Conservation (phyloP, 495 filamentous ascomycete genomes). For the Neurospora sp. region DNA sequence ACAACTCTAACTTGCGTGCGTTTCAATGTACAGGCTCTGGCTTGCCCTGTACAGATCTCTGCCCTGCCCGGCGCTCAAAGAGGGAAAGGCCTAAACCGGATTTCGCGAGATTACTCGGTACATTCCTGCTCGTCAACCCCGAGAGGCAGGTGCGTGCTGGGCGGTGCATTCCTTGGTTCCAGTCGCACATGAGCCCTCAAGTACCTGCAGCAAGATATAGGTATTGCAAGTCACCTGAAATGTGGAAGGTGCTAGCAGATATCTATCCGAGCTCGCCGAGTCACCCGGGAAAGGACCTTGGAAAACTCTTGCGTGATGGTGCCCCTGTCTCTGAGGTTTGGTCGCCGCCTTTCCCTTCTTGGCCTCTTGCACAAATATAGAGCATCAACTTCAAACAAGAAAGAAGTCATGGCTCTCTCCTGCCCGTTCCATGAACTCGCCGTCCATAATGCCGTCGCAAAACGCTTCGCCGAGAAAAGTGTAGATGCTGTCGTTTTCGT, state of each 20-base stretch:
- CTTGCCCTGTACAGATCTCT: too few relatives aligned
- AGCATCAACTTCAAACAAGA: not conserved
- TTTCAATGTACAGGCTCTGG: too few relatives aligned
- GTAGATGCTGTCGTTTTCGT: not conserved
- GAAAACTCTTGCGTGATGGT: not conserved
- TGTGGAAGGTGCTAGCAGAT: not conserved
- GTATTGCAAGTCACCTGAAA: not conserved
- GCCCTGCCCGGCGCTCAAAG: too few relatives aligned
- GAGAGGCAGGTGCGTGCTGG: not conserved
- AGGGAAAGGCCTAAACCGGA: too few relatives aligned
- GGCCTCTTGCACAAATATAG: not conserved
- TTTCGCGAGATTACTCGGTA: too few relatives aligned
- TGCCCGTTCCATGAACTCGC: slow-evolving; percentile 1
- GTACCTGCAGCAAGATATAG: not conserved
- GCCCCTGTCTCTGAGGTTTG: not conserved
- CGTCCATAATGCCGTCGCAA: slow-evolving; percentile 10
- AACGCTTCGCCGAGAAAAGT: slow-evolving; percentile 8
- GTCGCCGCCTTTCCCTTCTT: not conserved
- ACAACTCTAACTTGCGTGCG: too few relatives aligned
- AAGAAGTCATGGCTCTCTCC: not conserved
- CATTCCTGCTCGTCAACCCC: not conserved
- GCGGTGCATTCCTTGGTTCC: not conserved
- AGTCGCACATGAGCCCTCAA: not conserved
- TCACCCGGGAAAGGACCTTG: not conserved
- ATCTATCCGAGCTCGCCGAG: not conserved